Base-by-base conservation (phyloP, 441 rosid species). In the Adansonia grandidieri region DNA sequence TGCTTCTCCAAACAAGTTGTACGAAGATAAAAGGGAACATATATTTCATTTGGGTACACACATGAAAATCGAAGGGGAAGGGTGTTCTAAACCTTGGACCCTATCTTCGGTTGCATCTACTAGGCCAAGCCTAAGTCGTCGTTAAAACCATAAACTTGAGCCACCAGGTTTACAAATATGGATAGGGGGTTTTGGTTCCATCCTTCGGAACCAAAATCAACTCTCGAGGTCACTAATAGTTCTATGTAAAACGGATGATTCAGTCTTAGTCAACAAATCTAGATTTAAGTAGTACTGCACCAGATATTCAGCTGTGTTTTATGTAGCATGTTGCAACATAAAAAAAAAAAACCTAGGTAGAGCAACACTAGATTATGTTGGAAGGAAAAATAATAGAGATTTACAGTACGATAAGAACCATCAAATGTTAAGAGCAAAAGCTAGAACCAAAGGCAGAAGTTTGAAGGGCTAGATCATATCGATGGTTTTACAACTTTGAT, bases 371-470 rank as follows among this genome's bases (percentile, higher is more conserved):
- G 47, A 28, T 56, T 63, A 37, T 15, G 14, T 9, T 17, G 64
- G 13, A 44, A 61, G 32, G 68, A 14, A 57, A 28, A 73, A 20
- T 20, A 67, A 19, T 15, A 13, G 19, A 50, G 24, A 6, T 22
- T 14, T 45, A n/a, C 15, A 66, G 48, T 9, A 54, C 2, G 57
- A 40, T 24, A 53, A 11, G 28, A n/a, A 32, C 50, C 54, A 44
- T 7, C n/a, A 73, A 79, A 24, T 42, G 11, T 72, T 53, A 19
- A 37, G 44, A 56, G 48, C 50, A 62, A 60, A 53, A 44, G 47
- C 63, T 19, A 17, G 54, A 57, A 48, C 75, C 22, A 69, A 73
- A 72, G 48, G 56, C 15, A 73, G 14, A 51, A 62, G 14, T 24
- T 60, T 19, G 73, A n/a, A 40, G 58, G 73, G 14, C 75, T 42